phyloP scores from a whole-genome alignment of 2,329 filamentous ascomycete genomes.

The Aspergillus alliaceus region DNA sequence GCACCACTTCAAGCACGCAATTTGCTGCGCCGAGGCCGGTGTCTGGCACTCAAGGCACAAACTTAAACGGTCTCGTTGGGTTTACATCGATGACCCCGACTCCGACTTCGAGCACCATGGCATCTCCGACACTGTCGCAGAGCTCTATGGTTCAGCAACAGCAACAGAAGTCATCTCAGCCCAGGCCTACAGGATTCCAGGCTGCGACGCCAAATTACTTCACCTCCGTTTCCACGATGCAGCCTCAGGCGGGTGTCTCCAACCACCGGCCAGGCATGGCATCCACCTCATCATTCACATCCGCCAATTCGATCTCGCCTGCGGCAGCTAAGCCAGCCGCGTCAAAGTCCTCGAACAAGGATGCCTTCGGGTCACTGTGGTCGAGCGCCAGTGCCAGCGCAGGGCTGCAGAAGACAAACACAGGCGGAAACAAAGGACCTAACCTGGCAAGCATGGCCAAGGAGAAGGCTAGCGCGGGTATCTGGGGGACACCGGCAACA shows the following conservation, averaged over 20 bases:
- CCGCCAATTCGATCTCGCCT: slow-evolving; percentile 40
- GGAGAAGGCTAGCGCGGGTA: slow-evolving; percentile 90
- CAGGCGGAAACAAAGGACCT: slow-evolving; percentile 63
- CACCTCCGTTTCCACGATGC: slow-evolving; percentile 65
- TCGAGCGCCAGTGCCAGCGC: slow-evolving; percentile 65
- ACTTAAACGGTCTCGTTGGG: slow-evolving; percentile 75
- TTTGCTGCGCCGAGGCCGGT: slow-evolving; percentile 82
- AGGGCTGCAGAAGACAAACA: slow-evolving; percentile 71
- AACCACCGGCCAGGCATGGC: slow-evolving; percentile 33
- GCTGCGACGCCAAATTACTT: slow-evolving; percentile 90
- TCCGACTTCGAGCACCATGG: slow-evolving; percentile 53
- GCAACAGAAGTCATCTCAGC: slow-evolving; percentile 43
- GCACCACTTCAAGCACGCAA: slow-evolving; percentile 57
- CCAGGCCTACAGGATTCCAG: slow-evolving; percentile 68
- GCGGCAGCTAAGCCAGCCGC: slow-evolving; percentile 50
- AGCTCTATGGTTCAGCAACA: slow-evolving; percentile 38
- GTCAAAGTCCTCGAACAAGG: slow-evolving; percentile 58
- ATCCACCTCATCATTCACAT: slow-evolving; percentile 38
- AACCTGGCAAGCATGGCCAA: slow-evolving; percentile 95
- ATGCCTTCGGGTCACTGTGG: slow-evolving; percentile 90
- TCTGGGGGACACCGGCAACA: slow-evolving; percentile 77
- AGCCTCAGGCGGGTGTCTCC: slow-evolving; percentile 30
- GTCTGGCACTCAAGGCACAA: slow-evolving; percentile 76
- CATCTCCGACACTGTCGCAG: slow-evolving; percentile 58
- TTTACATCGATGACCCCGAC: slow-evolving; percentile 80